phyloP scores from a whole-genome alignment of 495 filamentous ascomycete genomes.

The Annulohypoxylon stygium region DNA sequence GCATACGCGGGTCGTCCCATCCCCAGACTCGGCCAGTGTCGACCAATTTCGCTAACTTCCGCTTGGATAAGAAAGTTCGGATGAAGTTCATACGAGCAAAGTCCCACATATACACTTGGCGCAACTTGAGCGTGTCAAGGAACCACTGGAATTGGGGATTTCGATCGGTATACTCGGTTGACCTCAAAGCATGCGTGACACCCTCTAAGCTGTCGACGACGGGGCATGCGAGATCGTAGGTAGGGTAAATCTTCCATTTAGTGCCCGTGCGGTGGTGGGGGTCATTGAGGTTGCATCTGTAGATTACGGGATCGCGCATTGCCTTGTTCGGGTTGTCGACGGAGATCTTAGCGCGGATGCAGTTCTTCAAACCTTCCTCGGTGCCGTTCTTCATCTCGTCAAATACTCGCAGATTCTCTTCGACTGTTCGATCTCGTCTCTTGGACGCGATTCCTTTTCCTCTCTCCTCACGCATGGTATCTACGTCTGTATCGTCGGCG shows the following conservation, averaged over 20 bases:
- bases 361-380: constrained; percentile 81
- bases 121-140: constrained; percentile 84
- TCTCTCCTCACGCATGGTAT: constrained; percentile 84
- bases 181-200: constrained; percentile 93
- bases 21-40: constrained; percentile 87
- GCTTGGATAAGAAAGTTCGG: constrained; percentile 89
- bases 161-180: constrained; percentile 96
- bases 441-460: constrained; percentile 80
- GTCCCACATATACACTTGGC: constrained; percentile 95
- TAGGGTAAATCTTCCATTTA: constrained; percentile 95
- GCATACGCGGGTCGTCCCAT: constrained; percentile 97
- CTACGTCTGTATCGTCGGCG: constrained; percentile 88
- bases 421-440: constrained; percentile 79
- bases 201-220: constrained; percentile 92
- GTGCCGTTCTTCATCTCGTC: constrained; percentile 90
- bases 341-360: constrained; percentile 90
- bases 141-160: constrained; percentile 99
- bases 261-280: constrained; percentile 89
- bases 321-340: constrained; percentile 86
- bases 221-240: constrained; percentile 94
- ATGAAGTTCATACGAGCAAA: constrained; percentile 98
- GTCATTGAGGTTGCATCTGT: constrained; percentile 82
- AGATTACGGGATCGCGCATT: constrained; percentile 93
- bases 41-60: constrained; percentile 94
- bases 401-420: constrained; percentile 83